Conservation (phyloP, 768 basidiomycete genomes). For the Tremella fuciformis region DNA sequence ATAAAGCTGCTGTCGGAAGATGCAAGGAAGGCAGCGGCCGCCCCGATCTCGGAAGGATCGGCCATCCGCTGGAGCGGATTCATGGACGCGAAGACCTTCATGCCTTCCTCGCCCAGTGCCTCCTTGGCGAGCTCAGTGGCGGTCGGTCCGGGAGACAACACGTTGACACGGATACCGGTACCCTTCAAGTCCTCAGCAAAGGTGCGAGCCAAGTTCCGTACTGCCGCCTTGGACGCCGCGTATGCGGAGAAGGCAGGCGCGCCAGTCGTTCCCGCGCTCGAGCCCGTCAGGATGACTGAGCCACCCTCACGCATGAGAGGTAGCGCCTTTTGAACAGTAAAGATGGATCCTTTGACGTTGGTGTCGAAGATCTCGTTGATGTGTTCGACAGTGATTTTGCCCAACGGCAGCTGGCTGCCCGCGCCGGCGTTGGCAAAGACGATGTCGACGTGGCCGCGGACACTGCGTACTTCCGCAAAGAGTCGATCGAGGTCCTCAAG, state of each 20-base stretch:
- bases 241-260: constrained; percentile 13
- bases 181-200: constrained; percentile 1
- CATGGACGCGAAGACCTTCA: neutral
- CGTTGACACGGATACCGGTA: constrained; percentile 8
- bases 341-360: constrained; percentile 24
- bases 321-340: constrained; percentile 18
- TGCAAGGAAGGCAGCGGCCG: constrained; percentile 9
- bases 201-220: constrained; percentile 12
- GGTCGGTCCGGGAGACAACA: constrained; percentile 8
- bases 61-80: constrained; percentile 14
- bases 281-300: constrained; percentile 16
- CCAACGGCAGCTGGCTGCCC: constrained; percentile 15
- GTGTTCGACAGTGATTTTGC: constrained; percentile 18
- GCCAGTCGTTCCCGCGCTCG: constrained; percentile 12
- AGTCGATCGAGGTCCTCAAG: constrained; percentile 17
- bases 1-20: constrained; percentile 13
- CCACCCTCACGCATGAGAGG: constrained; percentile 15
- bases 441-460: constrained; percentile 13
- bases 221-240: constrained; percentile 12
- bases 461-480: constrained; percentile 8
- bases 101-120: constrained; percentile 9
- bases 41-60: constrained; percentile 9
- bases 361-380: constrained; percentile 19
- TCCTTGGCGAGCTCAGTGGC: constrained; percentile 9
- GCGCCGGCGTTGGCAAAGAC: constrained; percentile 19